These are phyloP conservation scores for Arthroderma uncinatum DNA, from an alignment of 2,329 filamentous ascomycete species.

Conservation along the genomic window DNA sequence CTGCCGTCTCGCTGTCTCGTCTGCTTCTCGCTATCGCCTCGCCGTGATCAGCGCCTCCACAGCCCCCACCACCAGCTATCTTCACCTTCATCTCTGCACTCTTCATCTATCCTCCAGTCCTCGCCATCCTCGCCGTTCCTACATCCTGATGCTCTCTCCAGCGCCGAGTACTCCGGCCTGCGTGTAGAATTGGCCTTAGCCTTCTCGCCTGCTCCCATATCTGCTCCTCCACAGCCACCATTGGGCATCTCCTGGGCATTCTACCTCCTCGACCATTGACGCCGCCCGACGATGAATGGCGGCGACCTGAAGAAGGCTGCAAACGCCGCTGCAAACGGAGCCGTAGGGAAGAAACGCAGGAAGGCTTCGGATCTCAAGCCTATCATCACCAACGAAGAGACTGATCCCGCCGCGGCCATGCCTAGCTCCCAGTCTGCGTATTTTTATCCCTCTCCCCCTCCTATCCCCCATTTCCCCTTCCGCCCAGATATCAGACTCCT, in stretches of 20 bases:
- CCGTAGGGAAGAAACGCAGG: slow-evolving; percentile 52
- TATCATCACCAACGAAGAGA: slow-evolving; percentile 51
- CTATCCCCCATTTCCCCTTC: too few relatives aligned
- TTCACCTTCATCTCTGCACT: slow-evolving; percentile 4
- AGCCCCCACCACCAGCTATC: slow-evolving; percentile 8
- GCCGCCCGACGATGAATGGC: slow-evolving; percentile 44
- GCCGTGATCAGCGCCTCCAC: slow-evolving; percentile 11
- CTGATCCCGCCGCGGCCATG: slow-evolving; percentile 18
- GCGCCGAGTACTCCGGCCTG: background rate
- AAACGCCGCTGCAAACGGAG: slow-evolving; percentile 39
- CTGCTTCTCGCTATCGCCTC: background rate
- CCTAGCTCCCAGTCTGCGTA: background rate
- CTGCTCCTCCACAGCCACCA: background rate
- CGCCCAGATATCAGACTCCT: slow-evolving; percentile 1
- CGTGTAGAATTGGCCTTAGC: background rate
- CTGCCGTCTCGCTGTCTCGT: background rate
- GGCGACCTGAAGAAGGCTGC: slow-evolving; percentile 47
- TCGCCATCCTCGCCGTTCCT: slow-evolving; percentile 14
- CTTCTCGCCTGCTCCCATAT: background rate
- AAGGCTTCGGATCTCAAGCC: slow-evolving; percentile 54
- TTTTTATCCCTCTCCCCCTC: background rate
- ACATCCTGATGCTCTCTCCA: slow-evolving; percentile 4
- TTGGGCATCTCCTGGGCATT: background rate
- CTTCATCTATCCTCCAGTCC: slow-evolving; percentile 3
- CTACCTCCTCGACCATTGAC: background rate